Percentiles rank a stretch among this genome's conserved stretches.
These are phyloP conservation scores for Schizothecium vesticola DNA, from an alignment of 495 filamentous ascomycete species.

Conservation along the genomic window DNA sequence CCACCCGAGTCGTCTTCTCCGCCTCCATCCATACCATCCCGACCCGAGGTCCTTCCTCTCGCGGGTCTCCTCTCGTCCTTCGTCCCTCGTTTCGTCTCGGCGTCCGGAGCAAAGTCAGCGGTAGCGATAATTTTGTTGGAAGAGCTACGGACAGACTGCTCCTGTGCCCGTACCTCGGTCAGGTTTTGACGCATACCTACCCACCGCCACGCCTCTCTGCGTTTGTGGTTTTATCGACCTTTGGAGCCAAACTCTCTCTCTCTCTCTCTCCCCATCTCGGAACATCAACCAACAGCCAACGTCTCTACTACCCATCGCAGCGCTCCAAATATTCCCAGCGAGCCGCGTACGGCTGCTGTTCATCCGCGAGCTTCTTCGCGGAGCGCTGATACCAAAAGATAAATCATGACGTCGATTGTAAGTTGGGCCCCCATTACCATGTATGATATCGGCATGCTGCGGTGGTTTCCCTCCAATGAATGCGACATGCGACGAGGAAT, in stretches of 20 bases:
- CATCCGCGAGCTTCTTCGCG: neutral
- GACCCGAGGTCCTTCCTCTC: neutral
- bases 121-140: neutral
- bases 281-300: neutral
- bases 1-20: neutral
- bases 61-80: neutral
- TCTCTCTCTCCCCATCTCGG: neutral
- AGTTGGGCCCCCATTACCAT: constrained; percentile 19
- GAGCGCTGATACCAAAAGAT: constrained; percentile 10
- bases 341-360: neutral
- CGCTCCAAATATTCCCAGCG: neutral
- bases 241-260: neutral
- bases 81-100: neutral
- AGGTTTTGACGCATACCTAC: neutral
- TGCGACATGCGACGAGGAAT: neutral
- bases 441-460: constrained; percentile 2
- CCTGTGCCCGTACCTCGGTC: neutral
- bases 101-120: neutral
- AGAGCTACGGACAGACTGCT: neutral
- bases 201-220: neutral
- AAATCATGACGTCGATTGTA: constrained; percentile 44
- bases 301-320: neutral
- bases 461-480: constrained; percentile 6
- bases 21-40: neutral
- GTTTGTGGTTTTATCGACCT: neutral